Percentiles rank a stretch among this genome's conserved stretches.
phyloP scores from a whole-genome alignment of 352 stramenopile species.

The Globisporangium cystogenes region DNA sequence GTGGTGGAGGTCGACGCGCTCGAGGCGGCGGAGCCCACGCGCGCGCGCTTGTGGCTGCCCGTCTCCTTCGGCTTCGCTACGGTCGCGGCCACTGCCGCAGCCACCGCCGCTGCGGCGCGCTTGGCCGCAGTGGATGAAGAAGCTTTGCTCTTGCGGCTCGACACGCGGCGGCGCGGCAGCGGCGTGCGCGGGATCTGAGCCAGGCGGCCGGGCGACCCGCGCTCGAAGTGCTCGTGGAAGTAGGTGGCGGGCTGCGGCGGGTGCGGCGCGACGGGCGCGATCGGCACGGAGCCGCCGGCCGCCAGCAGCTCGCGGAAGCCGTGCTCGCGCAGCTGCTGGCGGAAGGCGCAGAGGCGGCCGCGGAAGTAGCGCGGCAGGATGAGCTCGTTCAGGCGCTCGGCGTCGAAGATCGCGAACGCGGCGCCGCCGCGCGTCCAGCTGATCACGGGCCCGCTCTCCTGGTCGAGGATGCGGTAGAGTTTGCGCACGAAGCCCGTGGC shows the following conservation, averaged over 20 bases:
- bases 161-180: conserved; percentile 24
- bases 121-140: background rate
- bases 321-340: conserved; percentile 65
- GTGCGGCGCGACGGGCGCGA: conserved; percentile 3
- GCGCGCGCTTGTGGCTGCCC: conserved; percentile 16
- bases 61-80: too few relatives aligned
- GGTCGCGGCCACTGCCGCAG: too few relatives aligned
- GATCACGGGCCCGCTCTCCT: conserved; percentile 46
- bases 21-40: background rate
- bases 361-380: conserved; percentile 69
- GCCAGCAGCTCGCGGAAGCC: conserved; percentile 31
- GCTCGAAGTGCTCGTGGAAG: conserved; percentile 34
- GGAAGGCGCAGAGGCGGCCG: conserved; percentile 52
- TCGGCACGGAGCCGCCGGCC: conserved; percentile 2
- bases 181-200: conserved; percentile 33
- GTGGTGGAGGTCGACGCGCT: background rate
- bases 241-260: conserved; percentile 18
- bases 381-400: conserved; percentile 30
- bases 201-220: conserved; percentile 32
- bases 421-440: conserved; percentile 43
- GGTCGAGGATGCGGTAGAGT: conserved; percentile 69
- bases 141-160: conserved; percentile 14
- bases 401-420: conserved; percentile 51
- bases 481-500: conserved; percentile 70
- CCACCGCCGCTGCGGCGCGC: background rate